phyloP scores from a whole-genome alignment of 495 filamentous ascomycete genomes.

The Chaetomium fimeti region DNA sequence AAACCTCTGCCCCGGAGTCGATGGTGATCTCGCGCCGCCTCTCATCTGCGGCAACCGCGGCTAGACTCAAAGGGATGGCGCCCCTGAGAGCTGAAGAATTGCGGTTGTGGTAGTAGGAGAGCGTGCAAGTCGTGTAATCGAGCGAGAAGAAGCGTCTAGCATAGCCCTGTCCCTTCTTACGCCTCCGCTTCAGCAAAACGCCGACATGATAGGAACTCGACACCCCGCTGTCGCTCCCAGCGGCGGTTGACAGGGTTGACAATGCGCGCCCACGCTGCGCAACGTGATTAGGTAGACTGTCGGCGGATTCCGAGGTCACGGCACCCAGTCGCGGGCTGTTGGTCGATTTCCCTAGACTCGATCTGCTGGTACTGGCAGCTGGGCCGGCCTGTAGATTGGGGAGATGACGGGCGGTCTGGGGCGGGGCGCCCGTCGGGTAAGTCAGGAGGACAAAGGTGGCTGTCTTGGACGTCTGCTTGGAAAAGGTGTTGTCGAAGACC shows the following conservation, averaged over 20 bases:
- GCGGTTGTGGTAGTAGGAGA: slow-evolving; percentile 93
- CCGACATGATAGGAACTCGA: slow-evolving; percentile 66
- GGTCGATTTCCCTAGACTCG: slow-evolving; percentile 45
- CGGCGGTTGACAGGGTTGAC: slow-evolving; percentile 35
- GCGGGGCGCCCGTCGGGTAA: slow-evolving; percentile 80
- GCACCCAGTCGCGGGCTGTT: slow-evolving; percentile 42
- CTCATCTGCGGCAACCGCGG: slow-evolving; percentile 85
- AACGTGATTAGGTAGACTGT: slow-evolving; percentile 56
- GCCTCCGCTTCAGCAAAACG: slow-evolving; percentile 77
- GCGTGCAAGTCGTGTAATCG: slow-evolving; percentile 83
- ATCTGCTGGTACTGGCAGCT: slow-evolving; percentile 48
- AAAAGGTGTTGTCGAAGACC: slow-evolving; percentile 98
- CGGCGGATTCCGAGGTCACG: slow-evolving; percentile 49
- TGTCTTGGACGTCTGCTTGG: slow-evolving; percentile 90
- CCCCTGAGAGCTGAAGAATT: slow-evolving; percentile 88
- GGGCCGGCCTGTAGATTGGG: slow-evolving; percentile 52
- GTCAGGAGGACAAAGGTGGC: slow-evolving; percentile 92
- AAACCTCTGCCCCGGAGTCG: slow-evolving; percentile 93
- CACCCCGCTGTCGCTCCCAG: slow-evolving; percentile 35
- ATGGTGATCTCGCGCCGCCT: slow-evolving; percentile 88
- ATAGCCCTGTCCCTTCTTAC: slow-evolving; percentile 91
- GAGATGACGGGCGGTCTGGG: slow-evolving; percentile 72
- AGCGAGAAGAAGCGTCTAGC: slow-evolving; percentile 91
- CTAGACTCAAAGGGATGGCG: slow-evolving; percentile 86
- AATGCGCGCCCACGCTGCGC: slow-evolving; percentile 33